Base-by-base conservation (phyloP, 176 grass and related monocot species). In the Luzula sylvatica region DNA sequence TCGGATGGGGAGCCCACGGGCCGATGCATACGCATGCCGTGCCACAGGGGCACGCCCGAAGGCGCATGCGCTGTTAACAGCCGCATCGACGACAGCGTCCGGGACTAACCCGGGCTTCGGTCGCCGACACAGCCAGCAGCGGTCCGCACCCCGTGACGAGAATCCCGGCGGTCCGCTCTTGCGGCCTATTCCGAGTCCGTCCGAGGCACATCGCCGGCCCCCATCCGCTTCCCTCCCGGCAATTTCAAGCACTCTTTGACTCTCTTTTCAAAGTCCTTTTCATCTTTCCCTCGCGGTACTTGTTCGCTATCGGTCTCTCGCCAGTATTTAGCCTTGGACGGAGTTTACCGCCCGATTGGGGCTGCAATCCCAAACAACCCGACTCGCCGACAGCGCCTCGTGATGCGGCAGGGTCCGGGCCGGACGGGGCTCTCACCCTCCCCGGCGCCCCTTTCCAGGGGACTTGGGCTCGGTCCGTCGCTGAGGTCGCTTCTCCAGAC, bases 221-320 rank as follows among this genome's bases (percentile, higher is more conserved):
- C 74, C 74, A 82, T 82, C 66, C 78, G 78, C 78, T 76, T 82
- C 78, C 72, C 79, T 82, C 72, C 67, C 60, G 72, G 42, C 67
- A 82, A 82, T 82, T 82, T 82, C 72, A 76, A 82, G 78, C 67
- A 76, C 72, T 72, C 67, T 76, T 82, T 82, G 72, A 72, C 78
- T 82, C 78, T 82, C 66, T 82, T 82, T 82, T 82, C 78, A 82
- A 82, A 76, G 66, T 82, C 54, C 46, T 82, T 76, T 76, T 82
- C 72, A 82, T 82, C 72, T 76, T 76, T 82, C 66, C 73, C 79
- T 83, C 68, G 72, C 72, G 72, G 55, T 83, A 83, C 66, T 74
- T 87, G 76, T 87, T 87, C 51, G 61, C 72, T 80, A 73, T 80
- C 67, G 76, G 76, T 80, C 82, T 80, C 72, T 87, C 59, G 58